Conservation (phyloP, 768 basidiomycete species). For the Leccinum imitatum region DNA sequence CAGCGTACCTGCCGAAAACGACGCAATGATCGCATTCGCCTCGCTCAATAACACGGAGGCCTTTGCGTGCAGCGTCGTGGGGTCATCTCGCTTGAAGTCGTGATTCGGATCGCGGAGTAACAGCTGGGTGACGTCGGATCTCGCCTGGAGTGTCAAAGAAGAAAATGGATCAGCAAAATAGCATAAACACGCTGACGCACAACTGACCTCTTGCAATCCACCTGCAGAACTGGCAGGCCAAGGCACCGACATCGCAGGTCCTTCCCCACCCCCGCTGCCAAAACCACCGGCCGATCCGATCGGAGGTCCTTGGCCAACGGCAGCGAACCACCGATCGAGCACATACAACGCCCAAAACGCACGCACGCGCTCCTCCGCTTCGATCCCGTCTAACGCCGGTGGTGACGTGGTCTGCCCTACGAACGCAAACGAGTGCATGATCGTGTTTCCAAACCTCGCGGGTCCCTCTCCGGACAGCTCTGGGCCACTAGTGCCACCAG, state of each 20-base stretch:
- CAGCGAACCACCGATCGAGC: slow-evolving; percentile 35
- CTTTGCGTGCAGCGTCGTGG: slow-evolving; percentile 22
- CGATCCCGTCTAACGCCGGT: slow-evolving; percentile 30
- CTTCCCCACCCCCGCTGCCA: slow-evolving; percentile 10
- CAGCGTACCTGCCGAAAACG: slow-evolving; percentile 30
- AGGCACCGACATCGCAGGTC: slow-evolving; percentile 35
- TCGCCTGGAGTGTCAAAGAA: slow-evolving; percentile 1
- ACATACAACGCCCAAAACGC: slow-evolving; percentile 40
- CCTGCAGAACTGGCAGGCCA: slow-evolving; percentile 36
- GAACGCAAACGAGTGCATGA: slow-evolving; percentile 9
- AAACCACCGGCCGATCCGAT: slow-evolving; percentile 28
- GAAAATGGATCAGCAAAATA: background rate
- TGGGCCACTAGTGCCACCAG: slow-evolving; percentile 1
- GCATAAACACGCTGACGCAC: background rate
- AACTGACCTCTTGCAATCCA: slow-evolving; percentile 14
- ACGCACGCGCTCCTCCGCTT: slow-evolving; percentile 38
- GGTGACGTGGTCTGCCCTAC: slow-evolving; percentile 26
- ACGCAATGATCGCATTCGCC: slow-evolving; percentile 28
- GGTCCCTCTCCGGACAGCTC: background rate
- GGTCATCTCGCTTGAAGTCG: slow-evolving; percentile 9
- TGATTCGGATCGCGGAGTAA: slow-evolving; percentile 20
- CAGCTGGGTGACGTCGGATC: slow-evolving; percentile 11
- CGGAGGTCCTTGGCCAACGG: slow-evolving; percentile 25
- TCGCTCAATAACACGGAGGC: slow-evolving; percentile 37
- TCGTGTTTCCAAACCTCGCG: background rate